phyloP scores from a whole-genome alignment of 371 early-diverging fungal species.

The Mortierella sp. region DNA sequence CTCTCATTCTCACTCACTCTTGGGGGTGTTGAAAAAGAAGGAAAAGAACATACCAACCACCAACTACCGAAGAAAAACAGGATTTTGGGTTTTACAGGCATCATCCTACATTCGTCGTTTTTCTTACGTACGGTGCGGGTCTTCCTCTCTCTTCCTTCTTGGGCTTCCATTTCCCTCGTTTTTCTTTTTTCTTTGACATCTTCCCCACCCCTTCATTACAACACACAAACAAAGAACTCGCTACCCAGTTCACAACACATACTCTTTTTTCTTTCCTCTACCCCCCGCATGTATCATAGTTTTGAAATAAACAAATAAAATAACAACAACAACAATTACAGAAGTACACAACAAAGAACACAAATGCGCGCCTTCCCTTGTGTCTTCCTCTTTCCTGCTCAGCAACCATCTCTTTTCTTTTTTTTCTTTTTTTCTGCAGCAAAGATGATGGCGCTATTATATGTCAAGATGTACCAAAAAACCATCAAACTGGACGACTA shows the following conservation, averaged over 20 bases:
- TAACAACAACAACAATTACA: conserved; percentile 1
- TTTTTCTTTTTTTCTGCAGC: not conserved
- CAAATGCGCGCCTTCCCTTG: not conserved
- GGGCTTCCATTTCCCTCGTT: conserved; percentile 11
- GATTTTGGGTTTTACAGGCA: not conserved
- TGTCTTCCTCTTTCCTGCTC: not conserved
- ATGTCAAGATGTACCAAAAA: not conserved
- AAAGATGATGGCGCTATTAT: not conserved
- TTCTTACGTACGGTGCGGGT: not conserved
- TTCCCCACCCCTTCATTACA: not conserved
- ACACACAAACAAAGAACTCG: conserved; percentile 6
- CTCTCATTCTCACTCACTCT: no score
- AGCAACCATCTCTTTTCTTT: no score
- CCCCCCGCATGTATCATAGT: conserved; percentile 11
- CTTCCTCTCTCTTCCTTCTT: not conserved
- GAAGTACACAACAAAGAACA: not conserved
- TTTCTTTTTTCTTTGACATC: not conserved
- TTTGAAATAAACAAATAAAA: not conserved
- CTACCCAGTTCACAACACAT: conserved; percentile 11
- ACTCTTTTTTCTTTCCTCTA: not conserved
- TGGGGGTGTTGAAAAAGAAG: conserved; percentile 7
- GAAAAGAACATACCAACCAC: not conserved
- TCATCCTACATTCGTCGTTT: not conserved
- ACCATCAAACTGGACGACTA: not conserved
- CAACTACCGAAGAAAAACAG: not conserved